Base-by-base conservation (phyloP, 192 early-diverging fungal genomes). In the Helicostylum pulchrum region DNA sequence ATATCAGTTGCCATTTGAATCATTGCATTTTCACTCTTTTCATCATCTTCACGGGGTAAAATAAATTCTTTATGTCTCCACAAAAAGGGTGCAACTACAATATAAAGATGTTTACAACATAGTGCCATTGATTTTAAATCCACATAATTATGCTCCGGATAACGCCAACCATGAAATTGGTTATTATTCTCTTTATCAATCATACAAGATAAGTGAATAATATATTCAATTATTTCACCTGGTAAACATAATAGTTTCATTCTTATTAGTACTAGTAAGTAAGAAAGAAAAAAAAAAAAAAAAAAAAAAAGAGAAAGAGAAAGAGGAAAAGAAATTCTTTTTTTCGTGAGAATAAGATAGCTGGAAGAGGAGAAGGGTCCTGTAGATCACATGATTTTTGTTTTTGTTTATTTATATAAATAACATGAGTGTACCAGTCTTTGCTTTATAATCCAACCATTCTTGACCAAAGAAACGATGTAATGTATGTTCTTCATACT, bases 381-480 rank as follows among this genome's bases (percentile, higher is more conserved):
- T 26, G 26, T 39, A 53, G 62, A 44, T 55, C 39, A 45, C 44
- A 32, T 39, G 36, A 26, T 53, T 10, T 44, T 31, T 53, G 32
- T 42, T 64, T 32, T 12, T 47, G 19, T 44, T 53, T 62, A 75
- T 83, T 30, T 67, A 57, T 54, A 91, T 85, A 32, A 88, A 70
- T 0, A 94, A 93, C 57, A 98, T 86, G 26, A 79, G 82, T 7
- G 88, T 87, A n/a, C 62, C 65, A 2, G 88, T 87, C 49, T 75
- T 74, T 11, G 73, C 67, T 59, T 80, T 76, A 71, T 97, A 98
- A 39, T 67, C 61, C 7, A 64, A 71, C 64, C 95, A 98, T 20
- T 87, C 81, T 8, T 81, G 72, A 19, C 91, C 93, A 86, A 98
- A 98, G 69, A 98, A 92, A 14, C 78, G 60, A 2, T 84, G 26